Percentiles rank a stretch among this genome's conserved stretches.
Conservation (phyloP, 2,329 filamentous ascomycete species). For the Juglanconis sp. region DNA sequence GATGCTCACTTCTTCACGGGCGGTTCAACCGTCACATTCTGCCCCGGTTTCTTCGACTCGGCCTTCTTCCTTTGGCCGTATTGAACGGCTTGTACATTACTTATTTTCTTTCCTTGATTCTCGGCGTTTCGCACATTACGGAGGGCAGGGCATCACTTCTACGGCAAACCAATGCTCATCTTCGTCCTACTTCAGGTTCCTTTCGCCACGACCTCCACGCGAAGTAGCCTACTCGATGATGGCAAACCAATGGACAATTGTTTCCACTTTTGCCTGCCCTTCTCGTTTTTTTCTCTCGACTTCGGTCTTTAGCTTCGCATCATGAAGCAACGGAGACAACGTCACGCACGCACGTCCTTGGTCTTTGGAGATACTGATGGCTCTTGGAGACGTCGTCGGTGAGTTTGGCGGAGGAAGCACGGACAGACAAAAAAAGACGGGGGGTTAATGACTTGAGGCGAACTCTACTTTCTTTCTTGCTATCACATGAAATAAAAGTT, state of each 20-base stretch:
- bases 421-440: neutral
- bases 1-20: neutral
- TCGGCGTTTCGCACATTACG: neutral
- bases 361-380: neutral
- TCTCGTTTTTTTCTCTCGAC: neutral
- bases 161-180: neutral
- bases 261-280: neutral
- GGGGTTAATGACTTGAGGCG: neutral
- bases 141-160: neutral
- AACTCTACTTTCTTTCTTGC: neutral
- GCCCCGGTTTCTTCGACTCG: neutral
- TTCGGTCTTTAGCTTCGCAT: neutral
- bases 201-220: neutral
- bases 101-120: neutral
- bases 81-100: neutral
- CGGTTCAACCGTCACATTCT: neutral
- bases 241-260: neutral
- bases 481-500: neutral
- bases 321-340: neutral
- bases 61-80: neutral
- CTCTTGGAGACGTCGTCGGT: neutral
- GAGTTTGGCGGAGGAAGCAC: neutral
- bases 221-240: neutral
- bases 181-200: neutral
- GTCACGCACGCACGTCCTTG: neutral